Evolutionary conservation across 225 moss, liverwort and hornwort species (phyloP).

Genomic region (Pleurozium schreberi): DNA sequence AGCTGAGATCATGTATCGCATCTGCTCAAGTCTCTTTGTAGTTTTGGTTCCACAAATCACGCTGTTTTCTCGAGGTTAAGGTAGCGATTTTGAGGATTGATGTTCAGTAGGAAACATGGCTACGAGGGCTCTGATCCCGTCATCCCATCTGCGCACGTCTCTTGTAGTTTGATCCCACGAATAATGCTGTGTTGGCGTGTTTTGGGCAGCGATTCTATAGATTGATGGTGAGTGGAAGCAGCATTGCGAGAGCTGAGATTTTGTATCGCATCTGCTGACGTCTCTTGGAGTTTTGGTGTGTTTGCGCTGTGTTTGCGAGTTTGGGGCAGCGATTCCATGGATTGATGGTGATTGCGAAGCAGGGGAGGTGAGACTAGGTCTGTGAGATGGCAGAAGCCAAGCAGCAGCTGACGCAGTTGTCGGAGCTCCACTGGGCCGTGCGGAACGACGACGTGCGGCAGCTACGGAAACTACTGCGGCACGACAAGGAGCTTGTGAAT

Average conservation of each 20-base stretch:
- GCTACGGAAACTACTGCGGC: constrained; percentile 7
- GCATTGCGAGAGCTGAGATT: neutral
- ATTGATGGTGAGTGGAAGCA: neutral
- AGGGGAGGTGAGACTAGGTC: neutral
- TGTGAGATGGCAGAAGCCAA: constrained; percentile 1
- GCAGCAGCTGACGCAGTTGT: constrained; percentile 16
- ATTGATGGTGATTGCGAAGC: neutral
- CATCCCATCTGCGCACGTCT: neutral
- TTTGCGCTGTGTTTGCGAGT: neutral
- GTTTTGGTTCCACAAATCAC: neutral
- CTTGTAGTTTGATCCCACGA: neutral
- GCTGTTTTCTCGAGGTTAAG: neutral
- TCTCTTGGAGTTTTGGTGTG: neutral
- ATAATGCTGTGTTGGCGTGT: too few species aligned
- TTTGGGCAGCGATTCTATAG: neutral
- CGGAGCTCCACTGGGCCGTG: constrained; percentile 34
- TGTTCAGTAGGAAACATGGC: neutral
- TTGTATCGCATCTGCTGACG: neutral
- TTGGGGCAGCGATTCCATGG: neutral
- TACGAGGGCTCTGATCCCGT: neutral
- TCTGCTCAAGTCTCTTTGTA: neutral
- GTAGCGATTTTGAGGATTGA: neutral
- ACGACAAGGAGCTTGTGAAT: constrained; percentile 25
- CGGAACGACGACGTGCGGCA: constrained; percentile 15
- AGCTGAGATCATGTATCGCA: neutral